phyloP scores from a whole-genome alignment of 208 protist species.

The Trypanosoma cruzi region DNA sequence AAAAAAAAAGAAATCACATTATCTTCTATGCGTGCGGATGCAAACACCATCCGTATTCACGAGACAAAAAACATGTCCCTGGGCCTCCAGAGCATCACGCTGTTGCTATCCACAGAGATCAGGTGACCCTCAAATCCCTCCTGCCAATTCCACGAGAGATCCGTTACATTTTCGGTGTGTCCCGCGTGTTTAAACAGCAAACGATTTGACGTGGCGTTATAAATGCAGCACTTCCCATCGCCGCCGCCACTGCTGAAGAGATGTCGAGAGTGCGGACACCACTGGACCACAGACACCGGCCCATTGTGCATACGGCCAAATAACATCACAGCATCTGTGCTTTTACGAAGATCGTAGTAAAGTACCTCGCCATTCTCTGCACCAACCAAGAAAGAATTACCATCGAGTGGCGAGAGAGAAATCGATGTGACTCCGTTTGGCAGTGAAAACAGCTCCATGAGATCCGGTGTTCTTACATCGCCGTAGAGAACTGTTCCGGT shows the following conservation, averaged over 20 bases:
- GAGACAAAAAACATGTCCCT: conserved; percentile 76
- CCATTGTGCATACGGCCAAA: conserved; percentile 53
- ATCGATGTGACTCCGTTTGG: conserved; percentile 36
- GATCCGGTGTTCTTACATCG: conserved; percentile 45
- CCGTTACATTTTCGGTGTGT: conserved; percentile 83
- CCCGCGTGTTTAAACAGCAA: conserved; percentile 85
- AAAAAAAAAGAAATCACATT: neutral
- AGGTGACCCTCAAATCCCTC: conserved; percentile 77
- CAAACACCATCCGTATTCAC: conserved; percentile 7
- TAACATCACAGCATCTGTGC: conserved; percentile 41
- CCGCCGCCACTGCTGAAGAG: conserved; percentile 78
- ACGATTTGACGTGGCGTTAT: conserved; percentile 51
- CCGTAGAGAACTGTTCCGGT: conserved; percentile 50
- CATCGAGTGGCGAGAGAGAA: conserved; percentile 61
- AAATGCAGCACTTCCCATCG: conserved; percentile 78
- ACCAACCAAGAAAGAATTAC: conserved; percentile 60
- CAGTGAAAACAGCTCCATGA: conserved; percentile 59
- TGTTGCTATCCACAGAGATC: conserved; percentile 77
- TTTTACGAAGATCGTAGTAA: conserved; percentile 75
- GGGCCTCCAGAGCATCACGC: conserved; percentile 89
- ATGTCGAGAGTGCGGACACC: conserved; percentile 85
- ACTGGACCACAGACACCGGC: conserved; percentile 71
- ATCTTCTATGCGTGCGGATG: neutral
- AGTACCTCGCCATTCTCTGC: conserved; percentile 52
- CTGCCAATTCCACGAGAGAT: conserved; percentile 90